Percentiles rank a stretch among this genome's conserved stretches.
phyloP scores from a whole-genome alignment of 164 flowering plant genomes.

The Magnolia kwangsiensis region DNA sequence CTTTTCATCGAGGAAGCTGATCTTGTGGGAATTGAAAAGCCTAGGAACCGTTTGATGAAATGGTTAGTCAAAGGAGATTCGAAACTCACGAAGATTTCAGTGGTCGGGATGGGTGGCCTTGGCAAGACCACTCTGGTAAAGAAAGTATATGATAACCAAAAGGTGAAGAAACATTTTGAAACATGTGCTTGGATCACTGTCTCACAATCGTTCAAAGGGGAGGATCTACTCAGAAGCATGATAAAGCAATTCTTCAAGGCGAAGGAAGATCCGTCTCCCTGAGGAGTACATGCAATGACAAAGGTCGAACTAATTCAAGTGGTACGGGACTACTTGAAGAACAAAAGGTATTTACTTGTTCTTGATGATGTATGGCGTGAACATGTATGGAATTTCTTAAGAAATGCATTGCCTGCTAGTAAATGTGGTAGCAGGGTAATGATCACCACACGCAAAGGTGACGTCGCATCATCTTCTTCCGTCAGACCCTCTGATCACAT shows the following conservation, averaged over 20 bases:
- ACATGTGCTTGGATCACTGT: constrained; percentile 20
- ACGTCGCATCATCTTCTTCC: not conserved
- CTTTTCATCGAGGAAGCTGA: too few relatives aligned
- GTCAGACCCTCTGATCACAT: not conserved
- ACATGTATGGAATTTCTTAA: constrained; percentile 22
- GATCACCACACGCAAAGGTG: constrained; percentile 28
- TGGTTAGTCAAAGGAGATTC: too few relatives aligned
- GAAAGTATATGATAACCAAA: too few relatives aligned
- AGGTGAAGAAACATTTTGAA: constrained; percentile 1
- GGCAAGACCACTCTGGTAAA: too few relatives aligned
- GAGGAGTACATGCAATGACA: constrained; percentile 11
- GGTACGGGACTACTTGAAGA: not conserved
- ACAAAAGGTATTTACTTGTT: constrained; percentile 20
- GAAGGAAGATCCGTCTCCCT: not conserved
- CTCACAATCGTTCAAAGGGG: not conserved
- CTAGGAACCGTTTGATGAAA: too few relatives aligned
- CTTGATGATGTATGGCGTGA: constrained; percentile 38
- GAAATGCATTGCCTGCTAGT: constrained; percentile 23
- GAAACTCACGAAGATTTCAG: too few relatives aligned
- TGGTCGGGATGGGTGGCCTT: too few relatives aligned
- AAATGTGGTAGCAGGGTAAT: constrained; percentile 29
- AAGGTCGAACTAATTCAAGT: constrained; percentile 21
- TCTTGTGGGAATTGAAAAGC: too few relatives aligned
- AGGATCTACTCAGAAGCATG: constrained; percentile 8
- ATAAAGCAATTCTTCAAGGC: constrained; percentile 4